These are phyloP conservation scores for Mycena albidolilacea DNA, from an alignment of 768 basidiomycete species.

Conservation along the genomic window DNA sequence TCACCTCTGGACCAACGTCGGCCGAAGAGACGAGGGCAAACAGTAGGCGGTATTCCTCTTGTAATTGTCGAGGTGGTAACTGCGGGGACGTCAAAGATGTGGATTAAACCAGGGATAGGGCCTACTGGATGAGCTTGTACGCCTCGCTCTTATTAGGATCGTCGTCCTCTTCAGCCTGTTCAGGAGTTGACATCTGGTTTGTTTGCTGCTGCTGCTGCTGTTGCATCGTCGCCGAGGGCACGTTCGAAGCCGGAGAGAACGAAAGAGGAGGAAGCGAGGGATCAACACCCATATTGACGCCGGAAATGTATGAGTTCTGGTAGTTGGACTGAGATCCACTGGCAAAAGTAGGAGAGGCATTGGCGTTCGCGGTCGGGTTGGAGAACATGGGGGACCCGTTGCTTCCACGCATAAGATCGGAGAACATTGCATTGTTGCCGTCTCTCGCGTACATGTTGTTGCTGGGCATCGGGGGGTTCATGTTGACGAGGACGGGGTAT, in stretches of 20 bases:
- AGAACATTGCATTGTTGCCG: slow-evolving; percentile 66
- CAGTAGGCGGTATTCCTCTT: slow-evolving; percentile 89
- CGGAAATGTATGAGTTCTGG: slow-evolving; percentile 67
- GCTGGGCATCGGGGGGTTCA: slow-evolving; percentile 56
- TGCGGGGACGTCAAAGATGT: slow-evolving; percentile 45
- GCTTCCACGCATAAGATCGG: slow-evolving; percentile 70
- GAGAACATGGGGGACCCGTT: slow-evolving; percentile 73
- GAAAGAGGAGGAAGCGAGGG: slow-evolving; percentile 65
- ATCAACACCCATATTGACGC: slow-evolving; percentile 72
- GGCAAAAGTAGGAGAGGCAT: slow-evolving; percentile 58
- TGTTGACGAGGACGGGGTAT: slow-evolving; percentile 72
- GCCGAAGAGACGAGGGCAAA: slow-evolving; percentile 88
- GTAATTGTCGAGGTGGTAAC: slow-evolving; percentile 94
- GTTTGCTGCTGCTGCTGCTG: slow-evolving; percentile 48
- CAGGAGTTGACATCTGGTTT: slow-evolving; percentile 50
- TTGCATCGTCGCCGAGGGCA: slow-evolving; percentile 46
- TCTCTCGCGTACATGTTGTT: slow-evolving; percentile 64
- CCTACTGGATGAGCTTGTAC: slow-evolving; percentile 85
- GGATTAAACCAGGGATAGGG: slow-evolving; percentile 10
- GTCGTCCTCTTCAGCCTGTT: slow-evolving; percentile 72
- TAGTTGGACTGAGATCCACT: slow-evolving; percentile 55
- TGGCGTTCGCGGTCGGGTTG: slow-evolving; percentile 47
- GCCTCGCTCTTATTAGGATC: slow-evolving; percentile 86
- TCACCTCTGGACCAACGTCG: slow-evolving; percentile 89
- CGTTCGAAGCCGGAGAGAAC: slow-evolving; percentile 54